Percentiles rank a stretch among this genome's conserved stretches.
These are phyloP conservation scores for Lactarius psammicola DNA, from an alignment of 768 basidiomycete species.

Conservation along the genomic window DNA sequence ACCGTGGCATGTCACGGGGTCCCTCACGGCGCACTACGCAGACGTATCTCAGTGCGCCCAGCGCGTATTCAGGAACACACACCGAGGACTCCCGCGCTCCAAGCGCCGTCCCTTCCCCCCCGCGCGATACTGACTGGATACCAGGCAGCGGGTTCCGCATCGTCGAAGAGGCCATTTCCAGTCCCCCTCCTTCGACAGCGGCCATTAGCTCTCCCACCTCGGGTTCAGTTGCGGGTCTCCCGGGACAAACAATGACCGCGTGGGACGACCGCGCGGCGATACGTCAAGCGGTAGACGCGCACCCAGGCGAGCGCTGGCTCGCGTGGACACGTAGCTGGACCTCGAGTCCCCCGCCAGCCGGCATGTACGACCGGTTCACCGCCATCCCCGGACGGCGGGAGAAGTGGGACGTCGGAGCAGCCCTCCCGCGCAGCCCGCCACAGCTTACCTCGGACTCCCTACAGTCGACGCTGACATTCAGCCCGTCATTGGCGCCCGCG, in stretches of 20 bases:
- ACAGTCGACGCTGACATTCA: slow-evolving; percentile 55
- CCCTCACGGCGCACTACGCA: slow-evolving; percentile 16
- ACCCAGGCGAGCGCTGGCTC: slow-evolving; percentile 24
- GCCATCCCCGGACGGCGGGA: slow-evolving; percentile 39
- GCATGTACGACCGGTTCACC: slow-evolving; percentile 43
- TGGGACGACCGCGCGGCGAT: slow-evolving; percentile 26
- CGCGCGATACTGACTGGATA: slow-evolving; percentile 19
- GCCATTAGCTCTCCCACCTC: neutral
- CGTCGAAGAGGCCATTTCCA: slow-evolving; percentile 37
- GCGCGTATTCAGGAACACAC: slow-evolving; percentile 23
- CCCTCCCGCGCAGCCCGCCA: slow-evolving; percentile 57
- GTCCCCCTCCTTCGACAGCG: neutral
- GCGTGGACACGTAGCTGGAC: slow-evolving; percentile 31
- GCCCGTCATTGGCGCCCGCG: slow-evolving; percentile 6
- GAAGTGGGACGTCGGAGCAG: slow-evolving; percentile 8
- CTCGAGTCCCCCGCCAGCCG: slow-evolving; percentile 21
- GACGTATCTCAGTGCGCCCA: slow-evolving; percentile 25
- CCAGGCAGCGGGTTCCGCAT: slow-evolving; percentile 45
- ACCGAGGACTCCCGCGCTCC: slow-evolving; percentile 10
- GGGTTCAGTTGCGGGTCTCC: slow-evolving; percentile 12
- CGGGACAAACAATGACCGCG: slow-evolving; percentile 18
- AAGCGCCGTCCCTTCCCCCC: neutral
- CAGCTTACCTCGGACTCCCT: slow-evolving; percentile 56
- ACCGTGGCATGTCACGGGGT: slow-evolving; percentile 26
- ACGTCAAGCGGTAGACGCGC: slow-evolving; percentile 29